phyloP scores from a whole-genome alignment of 2,329 filamentous ascomycete species.

The Ceratocystis cubensis region DNA sequence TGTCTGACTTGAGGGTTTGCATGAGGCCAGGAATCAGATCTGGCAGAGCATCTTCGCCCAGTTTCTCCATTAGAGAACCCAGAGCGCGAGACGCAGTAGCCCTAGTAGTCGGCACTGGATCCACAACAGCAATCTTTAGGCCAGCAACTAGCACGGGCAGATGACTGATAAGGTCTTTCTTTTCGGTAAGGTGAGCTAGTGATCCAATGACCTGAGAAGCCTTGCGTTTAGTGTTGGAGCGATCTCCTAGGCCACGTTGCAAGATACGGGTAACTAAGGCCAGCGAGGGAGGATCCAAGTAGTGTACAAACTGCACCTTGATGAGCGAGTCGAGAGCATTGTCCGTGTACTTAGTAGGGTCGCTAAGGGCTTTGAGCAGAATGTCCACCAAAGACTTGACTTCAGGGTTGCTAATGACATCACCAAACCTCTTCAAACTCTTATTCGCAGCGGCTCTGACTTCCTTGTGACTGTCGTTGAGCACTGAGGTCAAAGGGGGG shows the following conservation, averaged over 20 bases:
- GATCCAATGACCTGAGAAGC: slow-evolving; percentile 96
- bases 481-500: slow-evolving; percentile 78
- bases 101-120: slow-evolving; percentile 90
- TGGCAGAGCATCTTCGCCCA: slow-evolving; percentile 90
- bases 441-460: slow-evolving; percentile 84
- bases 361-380: slow-evolving; percentile 88
- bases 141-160: slow-evolving; percentile 85
- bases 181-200: slow-evolving; percentile 89
- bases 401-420: slow-evolving; percentile 96
- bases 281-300: slow-evolving; percentile 91
- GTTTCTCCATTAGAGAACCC: slow-evolving; percentile 92
- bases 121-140: slow-evolving; percentile 76
- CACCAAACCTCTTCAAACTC: slow-evolving; percentile 92
- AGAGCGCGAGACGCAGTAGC: slow-evolving; percentile 93
- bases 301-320: slow-evolving; percentile 97
- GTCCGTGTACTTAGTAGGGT: slow-evolving; percentile 94
- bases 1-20: slow-evolving; percentile 94
- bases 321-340: slow-evolving; percentile 87
- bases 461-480: slow-evolving; percentile 98
- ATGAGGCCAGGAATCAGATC: slow-evolving; percentile 96
- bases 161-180: slow-evolving; percentile 84
- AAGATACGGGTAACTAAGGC: slow-evolving; percentile 91
- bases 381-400: slow-evolving; percentile 86
- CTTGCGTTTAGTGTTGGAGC: slow-evolving; percentile 92
- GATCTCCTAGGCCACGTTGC: slow-evolving; percentile 78